phyloP scores from a whole-genome alignment of 257 asterid species.

The Salvia splendens region DNA sequence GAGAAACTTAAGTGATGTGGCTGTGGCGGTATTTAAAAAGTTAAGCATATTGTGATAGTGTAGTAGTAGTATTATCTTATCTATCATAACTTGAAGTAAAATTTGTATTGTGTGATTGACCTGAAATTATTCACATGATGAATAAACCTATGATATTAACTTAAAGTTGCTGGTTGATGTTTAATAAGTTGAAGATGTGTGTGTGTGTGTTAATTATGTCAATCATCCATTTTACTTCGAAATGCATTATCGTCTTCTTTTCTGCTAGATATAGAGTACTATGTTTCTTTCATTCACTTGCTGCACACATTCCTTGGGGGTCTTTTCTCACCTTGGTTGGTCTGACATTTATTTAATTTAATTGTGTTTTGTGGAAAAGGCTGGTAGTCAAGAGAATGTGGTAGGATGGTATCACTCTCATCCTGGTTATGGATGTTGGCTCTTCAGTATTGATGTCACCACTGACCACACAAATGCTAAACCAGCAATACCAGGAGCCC shows the following conservation, averaged over 20 bases:
- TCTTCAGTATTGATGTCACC: slow-evolving; percentile 93
- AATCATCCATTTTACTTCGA: background rate
- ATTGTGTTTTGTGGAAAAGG: slow-evolving; percentile 44
- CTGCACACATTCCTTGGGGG: slow-evolving; percentile 5
- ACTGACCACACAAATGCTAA: slow-evolving; percentile 97
- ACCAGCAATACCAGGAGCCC: slow-evolving; percentile 95
- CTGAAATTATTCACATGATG: slow-evolving; percentile 1
- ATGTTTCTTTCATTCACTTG: background rate
- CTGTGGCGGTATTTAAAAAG: background rate
- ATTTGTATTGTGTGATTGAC: background rate
- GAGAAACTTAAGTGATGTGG: background rate
- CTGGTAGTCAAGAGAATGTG: slow-evolving; percentile 91
- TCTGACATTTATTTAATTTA: slow-evolving; percentile 19
- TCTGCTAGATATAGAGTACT: background rate
- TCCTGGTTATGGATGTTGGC: slow-evolving; percentile 99
- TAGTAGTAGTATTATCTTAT: background rate
- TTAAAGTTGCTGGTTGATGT: background rate
- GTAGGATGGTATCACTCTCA: slow-evolving; percentile 99
- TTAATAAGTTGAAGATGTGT: background rate
- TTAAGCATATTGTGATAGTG: background rate
- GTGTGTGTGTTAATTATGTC: background rate
- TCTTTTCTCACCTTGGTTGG: slow-evolving; percentile 15
- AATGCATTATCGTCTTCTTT: background rate
- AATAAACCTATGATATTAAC: background rate
- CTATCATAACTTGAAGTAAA: background rate